Base-by-base conservation (phyloP, 345 rosid species). In the Pseudoturritis turrita region DNA sequence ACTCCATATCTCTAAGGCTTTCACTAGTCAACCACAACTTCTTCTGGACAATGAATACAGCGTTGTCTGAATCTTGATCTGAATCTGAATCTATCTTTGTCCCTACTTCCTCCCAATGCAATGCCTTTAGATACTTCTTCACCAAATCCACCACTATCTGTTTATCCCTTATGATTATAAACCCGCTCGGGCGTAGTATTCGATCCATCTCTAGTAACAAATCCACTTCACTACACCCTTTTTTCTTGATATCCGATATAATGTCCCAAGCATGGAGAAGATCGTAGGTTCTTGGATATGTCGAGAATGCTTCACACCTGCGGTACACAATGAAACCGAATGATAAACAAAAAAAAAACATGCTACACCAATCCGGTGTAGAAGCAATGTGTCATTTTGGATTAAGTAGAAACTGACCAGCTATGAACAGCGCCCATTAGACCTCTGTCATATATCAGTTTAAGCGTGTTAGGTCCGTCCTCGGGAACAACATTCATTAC, bases 271-370 rank as follows among this genome's bases (percentile, higher is more conserved):
- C 90, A 72, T 87, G 96, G 41, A 89, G 90, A 36, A 89, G 72
- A 86, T 89, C 98, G 13, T 86, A 92, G 1, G 96, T 92, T 53
- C 96, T 81, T 6, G 96, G 98, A 45, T 92, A 92, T 15, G 86
- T 86, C 17, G 95, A 92, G 54, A 43, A 88, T 62, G 98, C 86
- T 75, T 92, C 95, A 58, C 95, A 92, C 98, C 92, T 89, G 82
- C 50, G 3, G 23, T 6, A 52, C 14, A 23, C 14, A 23, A n/a
- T 39, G 7, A 43, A 41, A 61, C 10, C 22, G 1, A 18, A 19
- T 33, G 6, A 14, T 64, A 10, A 53, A 40, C 44, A 29, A 2
- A 10, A 15, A 9, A 35, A 40, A 13, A 14, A 49, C 49, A 66
- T 33, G 39, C 21, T 22, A 14, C 22, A 36, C 9, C 28, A 52